Conservation (phyloP, 2,329 filamentous ascomycete genomes). For the Aspergillus hortae region DNA sequence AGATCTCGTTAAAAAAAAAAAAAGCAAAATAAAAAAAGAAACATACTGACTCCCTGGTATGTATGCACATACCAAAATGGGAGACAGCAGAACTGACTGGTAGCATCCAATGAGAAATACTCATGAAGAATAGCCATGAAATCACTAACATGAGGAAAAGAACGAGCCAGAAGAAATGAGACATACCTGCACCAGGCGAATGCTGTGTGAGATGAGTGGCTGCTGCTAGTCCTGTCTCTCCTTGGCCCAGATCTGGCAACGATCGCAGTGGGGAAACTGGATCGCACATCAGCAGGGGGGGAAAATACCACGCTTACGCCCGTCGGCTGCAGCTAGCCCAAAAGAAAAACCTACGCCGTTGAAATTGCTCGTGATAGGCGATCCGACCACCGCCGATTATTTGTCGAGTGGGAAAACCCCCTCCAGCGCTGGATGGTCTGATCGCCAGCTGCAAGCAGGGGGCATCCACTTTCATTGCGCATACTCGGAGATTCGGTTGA, state of each 20-base stretch:
- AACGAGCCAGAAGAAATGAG: not conserved
- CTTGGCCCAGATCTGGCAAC: constrained; percentile 21
- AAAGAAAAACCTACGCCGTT: constrained; percentile 11
- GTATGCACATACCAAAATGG: not conserved
- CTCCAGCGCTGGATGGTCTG: constrained; percentile 15
- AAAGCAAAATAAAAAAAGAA: not conserved
- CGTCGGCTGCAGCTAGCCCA: too few species aligned
- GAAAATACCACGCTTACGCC: not conserved
- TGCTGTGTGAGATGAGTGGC: not conserved
- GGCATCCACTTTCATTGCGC: constrained; percentile 3
- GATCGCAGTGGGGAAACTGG: constrained; percentile 20
- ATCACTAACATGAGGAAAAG: not conserved
- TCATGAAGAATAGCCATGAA: not conserved
- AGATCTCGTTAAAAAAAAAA: not conserved
- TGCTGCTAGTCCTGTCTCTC: constrained; percentile 5
- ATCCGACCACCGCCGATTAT: constrained; percentile 16
- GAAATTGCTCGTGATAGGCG: constrained; percentile 16
- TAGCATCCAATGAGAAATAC: not conserved
- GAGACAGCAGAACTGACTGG: not conserved
- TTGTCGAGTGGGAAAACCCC: constrained; percentile 4
- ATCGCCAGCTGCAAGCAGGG: constrained; percentile 16
- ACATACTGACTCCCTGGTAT: not conserved
- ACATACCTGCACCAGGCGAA: not conserved
- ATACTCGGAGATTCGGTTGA: not conserved
- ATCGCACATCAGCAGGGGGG: constrained; percentile 16